phyloP scores from a whole-genome alignment of 352 stramenopile species.

The Phytophthora capsici region DNA sequence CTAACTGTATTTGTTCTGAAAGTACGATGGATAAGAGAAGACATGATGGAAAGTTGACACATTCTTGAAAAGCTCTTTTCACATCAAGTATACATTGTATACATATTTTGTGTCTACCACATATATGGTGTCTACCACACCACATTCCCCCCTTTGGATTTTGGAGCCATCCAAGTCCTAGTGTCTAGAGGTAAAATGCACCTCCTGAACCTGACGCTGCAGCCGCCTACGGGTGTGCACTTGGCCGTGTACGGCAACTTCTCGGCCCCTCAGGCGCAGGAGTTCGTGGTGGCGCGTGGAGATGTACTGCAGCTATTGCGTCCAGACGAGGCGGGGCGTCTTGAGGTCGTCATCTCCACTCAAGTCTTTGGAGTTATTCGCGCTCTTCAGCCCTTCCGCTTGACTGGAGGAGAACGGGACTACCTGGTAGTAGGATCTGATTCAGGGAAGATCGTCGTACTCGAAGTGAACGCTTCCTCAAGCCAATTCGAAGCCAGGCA shows the following conservation, averaged over 20 bases:
- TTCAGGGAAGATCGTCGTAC: slow-evolving; percentile 94
- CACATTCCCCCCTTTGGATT: neutral
- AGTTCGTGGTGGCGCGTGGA: slow-evolving; percentile 95
- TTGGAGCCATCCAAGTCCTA: slow-evolving; percentile 8
- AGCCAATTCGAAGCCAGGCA: slow-evolving; percentile 89
- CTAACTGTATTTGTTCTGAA: too few relatives aligned
- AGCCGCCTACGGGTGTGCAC: slow-evolving; percentile 83
- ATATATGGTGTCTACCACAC: neutral
- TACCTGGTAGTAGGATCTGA: slow-evolving; percentile 97
- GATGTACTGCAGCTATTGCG: slow-evolving; percentile 95
- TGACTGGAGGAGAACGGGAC: slow-evolving; percentile 92
- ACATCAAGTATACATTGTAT: too few relatives aligned
- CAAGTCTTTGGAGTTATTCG: slow-evolving; percentile 94
- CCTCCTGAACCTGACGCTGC: slow-evolving; percentile 90
- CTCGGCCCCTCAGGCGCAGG: slow-evolving; percentile 87
- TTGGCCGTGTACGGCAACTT: slow-evolving; percentile 93
- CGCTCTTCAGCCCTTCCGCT: slow-evolving; percentile 89
- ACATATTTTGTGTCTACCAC: too few relatives aligned
- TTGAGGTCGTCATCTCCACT: slow-evolving; percentile 84
- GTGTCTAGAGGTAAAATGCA: slow-evolving; percentile 57
- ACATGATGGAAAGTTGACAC: too few relatives aligned
- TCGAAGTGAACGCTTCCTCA: slow-evolving; percentile 91
- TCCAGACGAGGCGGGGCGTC: slow-evolving; percentile 66
- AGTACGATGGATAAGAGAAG: too few relatives aligned
- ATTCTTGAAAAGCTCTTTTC: too few relatives aligned